Conservation (phyloP, 768 basidiomycete genomes). For the Cytidiella melzeri region DNA sequence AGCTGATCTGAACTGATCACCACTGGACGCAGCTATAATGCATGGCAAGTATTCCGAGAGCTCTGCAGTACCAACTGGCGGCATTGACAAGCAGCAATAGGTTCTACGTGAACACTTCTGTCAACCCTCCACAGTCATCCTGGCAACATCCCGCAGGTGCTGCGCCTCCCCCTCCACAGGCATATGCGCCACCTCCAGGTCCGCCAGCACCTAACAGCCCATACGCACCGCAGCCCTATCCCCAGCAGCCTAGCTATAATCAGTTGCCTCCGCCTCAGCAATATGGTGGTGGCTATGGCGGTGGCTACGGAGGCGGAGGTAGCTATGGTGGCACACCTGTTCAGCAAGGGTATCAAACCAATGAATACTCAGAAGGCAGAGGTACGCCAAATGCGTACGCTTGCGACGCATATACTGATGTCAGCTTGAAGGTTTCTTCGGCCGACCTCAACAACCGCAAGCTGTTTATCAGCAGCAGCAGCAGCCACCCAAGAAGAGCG, state of each 20-base stretch:
- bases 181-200: conserved; percentile 31
- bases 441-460: conserved; percentile 26
- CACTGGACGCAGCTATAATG: conserved; percentile 42
- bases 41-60: conserved; percentile 43
- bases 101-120: conserved; percentile 72
- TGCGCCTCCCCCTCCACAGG: conserved; percentile 25
- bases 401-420: not conserved
- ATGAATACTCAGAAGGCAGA: conserved; percentile 6
- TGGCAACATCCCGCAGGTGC: conserved; percentile 71
- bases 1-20: conserved; percentile 18
- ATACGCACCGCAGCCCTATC: conserved; percentile 25
- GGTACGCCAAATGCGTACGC: conserved; percentile 1
- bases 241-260: conserved; percentile 19
- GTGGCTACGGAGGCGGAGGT: conserved; percentile 18
- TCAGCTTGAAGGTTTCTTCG: conserved; percentile 27
- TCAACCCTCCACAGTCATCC: conserved; percentile 54
- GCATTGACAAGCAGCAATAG: conserved; percentile 30
- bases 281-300: conserved; percentile 19
- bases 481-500: conserved; percentile 34
- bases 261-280: conserved; percentile 23
- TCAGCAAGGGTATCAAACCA: conserved; percentile 15
- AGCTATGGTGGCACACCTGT: conserved; percentile 12
- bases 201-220: conserved; percentile 40
- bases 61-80: not conserved
- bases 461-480: conserved; percentile 30